These are phyloP conservation scores for Cicer pinnatifidum DNA, from an alignment of 306 rosid species.

Conservation along the genomic window DNA sequence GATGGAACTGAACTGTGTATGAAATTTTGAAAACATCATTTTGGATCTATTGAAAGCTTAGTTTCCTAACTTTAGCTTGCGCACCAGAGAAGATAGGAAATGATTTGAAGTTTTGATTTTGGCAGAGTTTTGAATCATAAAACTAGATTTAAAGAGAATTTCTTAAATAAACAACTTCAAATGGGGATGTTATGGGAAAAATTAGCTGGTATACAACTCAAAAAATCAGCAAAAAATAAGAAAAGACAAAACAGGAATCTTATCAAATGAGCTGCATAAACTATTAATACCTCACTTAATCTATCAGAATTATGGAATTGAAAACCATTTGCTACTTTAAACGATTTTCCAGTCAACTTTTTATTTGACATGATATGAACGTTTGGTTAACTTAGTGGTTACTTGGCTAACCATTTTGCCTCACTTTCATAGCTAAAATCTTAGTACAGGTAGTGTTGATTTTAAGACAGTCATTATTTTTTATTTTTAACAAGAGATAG, in stretches of 20 bases:
- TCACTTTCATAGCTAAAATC: slow-evolving; percentile 21
- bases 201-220: background rate
- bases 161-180: background rate
- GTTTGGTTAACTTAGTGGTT: background rate
- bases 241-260: slow-evolving; percentile 12
- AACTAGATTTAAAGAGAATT: background rate
- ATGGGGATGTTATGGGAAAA: background rate
- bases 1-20: slow-evolving; percentile 1
- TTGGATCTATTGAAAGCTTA: no score
- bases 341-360: background rate
- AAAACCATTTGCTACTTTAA: slow-evolving; percentile 4
- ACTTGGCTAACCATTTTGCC: slow-evolving; percentile 10
- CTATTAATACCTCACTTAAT: background rate
- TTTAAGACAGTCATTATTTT: background rate
- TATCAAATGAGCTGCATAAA: slow-evolving; percentile 28
- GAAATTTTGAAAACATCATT: background rate
- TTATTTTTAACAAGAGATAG: background rate
- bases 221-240: background rate
- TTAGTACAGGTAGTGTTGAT: slow-evolving; percentile 1
- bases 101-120: no score
- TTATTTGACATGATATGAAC: background rate
- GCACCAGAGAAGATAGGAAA: no score
- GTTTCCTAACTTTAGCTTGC: no score
- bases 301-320: slow-evolving; percentile 1
- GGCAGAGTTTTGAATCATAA: no score